Evolutionary conservation across 352 stramenopile species (phyloP), one percentile per base, ranked within the genome.

Genomic region (Globisporangium alternatum): DNA sequence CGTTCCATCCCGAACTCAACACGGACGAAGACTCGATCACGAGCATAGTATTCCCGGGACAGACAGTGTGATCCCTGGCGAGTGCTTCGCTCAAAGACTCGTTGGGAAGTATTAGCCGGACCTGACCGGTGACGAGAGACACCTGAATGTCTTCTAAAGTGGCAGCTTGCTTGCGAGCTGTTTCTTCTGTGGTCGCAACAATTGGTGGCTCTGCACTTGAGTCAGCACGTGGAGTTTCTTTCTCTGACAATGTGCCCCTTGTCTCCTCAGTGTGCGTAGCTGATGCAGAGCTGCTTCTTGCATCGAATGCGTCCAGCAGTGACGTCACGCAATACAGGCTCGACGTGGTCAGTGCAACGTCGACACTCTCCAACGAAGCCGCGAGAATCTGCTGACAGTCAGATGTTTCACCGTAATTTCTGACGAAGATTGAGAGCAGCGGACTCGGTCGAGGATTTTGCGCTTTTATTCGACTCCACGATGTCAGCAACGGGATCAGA

Each of bases 41-140:
- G 10, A 93, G 12, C n/a, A 71, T 69, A 19, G 74, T 55, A 47
- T 77, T 78, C 31, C 64, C 67, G 60, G 47, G 5, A 22, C 68
- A 66, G 0, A 60, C 51, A 10, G 65, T 15, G 41, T 59, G 60
- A 8, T 35, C 51, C 4, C 13, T 66, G 9, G 68, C 39, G 12
- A 85, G 56, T 37, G 52, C 62, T 39, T 79, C 51, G 47, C 71
- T 71, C n/a, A 88, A 65, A 19, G 35, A 33, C 57, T 83, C 73
- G 21, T 67, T 77, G 41, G 78, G 72, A 10, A 90, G 48, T 17
- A 90, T 77, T 31, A 93, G 15, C 10, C 84, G 84, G 21, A 86
- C 9, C 68, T 80, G 70, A 3, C 79, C 77, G 17, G 80, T 53
- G 22, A 80, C 60, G 61, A 90, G 0, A 7, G 77, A 87, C n/a